Base-by-base conservation (phyloP, 1,284 basidiomycete species). In the Tylopilus sp. region DNA sequence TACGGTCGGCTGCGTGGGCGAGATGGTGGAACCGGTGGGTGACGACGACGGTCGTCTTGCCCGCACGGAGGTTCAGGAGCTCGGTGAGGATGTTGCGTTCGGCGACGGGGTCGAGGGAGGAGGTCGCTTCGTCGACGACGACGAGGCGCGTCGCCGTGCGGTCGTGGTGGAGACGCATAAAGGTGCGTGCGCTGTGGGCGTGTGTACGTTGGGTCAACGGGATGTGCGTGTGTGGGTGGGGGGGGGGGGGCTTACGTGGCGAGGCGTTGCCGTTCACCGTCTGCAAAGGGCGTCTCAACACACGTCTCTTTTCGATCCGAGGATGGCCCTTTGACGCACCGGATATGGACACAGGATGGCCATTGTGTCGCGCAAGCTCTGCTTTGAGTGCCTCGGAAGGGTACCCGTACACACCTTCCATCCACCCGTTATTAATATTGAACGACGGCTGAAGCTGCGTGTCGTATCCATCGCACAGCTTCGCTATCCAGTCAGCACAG, bases 21-120 rank as follows among this genome's bases (percentile, higher is more conserved):
- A 88, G 72, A 59, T 82, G 82, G 4, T 83, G 82, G 59, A 88
- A 87, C 2, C 84, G 76, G 64, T 88, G 85, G 0, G 84, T 85
- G 4, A 86, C 82, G 57, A 85, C 82, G 2, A 87, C 64, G 75
- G 86, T 78, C 13, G 84, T 86, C 71, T 84, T 85, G 10, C 79
- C 82, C 7, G 73, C 68, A 10, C 82, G 73, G 33, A 70, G 66
- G 17, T 72, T 67, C 22, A 77, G 67, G 43, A 86, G 69, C 2
- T 76, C 71, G 7, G 74, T 69, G 57, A 86, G 81, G 17, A 86
- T 66, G 7, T 72, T 58, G n/a, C 70, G 69, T 63, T 83, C 80
- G 2, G 69, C 76, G 54, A 78, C 71, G 7, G 81, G 74, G 43
- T 82, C 81, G 11, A 83, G 58, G 0, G 78, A 74, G 1, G 79